A percentile compares a stretch with the other conserved stretches of the same genome.
Evolutionary conservation across 169 alveolate species (phyloP).

Genomic region (Besnoitia besnoiti): DNA sequence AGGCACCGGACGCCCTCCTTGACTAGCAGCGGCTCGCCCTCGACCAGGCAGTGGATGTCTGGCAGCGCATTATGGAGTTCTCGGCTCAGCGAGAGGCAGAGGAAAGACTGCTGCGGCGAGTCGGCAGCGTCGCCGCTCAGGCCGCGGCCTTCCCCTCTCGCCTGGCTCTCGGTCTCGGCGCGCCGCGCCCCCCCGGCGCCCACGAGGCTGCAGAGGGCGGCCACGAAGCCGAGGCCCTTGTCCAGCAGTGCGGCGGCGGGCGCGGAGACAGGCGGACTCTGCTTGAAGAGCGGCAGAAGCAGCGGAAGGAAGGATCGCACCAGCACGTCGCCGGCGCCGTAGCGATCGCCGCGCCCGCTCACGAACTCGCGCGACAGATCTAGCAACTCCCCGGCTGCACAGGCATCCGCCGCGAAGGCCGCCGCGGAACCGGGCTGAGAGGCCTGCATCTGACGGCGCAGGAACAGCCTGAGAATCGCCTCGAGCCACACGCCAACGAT

Average conservation of each 20-base stretch:
- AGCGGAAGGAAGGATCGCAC: background rate
- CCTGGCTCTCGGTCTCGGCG: background rate
- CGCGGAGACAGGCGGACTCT: background rate
- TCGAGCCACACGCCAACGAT: background rate
- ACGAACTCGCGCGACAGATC: background rate
- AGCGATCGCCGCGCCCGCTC: background rate
- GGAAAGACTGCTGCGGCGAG: background rate
- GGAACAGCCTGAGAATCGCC: background rate
- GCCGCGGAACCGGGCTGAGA: background rate
- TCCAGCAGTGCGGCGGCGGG: background rate
- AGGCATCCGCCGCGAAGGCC: background rate
- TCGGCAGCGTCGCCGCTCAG: background rate
- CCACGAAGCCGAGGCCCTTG: background rate
- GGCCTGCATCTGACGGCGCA: background rate
- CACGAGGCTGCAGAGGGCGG: background rate
- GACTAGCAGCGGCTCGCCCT: background rate
- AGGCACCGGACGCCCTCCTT: conserved; percentile 6
- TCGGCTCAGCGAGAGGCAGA: background rate
- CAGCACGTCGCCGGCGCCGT: background rate
- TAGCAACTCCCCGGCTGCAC: background rate
- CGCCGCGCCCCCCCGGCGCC: background rate
- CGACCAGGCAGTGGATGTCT: background rate
- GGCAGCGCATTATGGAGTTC: background rate
- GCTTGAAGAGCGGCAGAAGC: background rate
- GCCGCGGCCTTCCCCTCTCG: background rate